phyloP scores from a whole-genome alignment of 2,329 filamentous ascomycete genomes.

The Calonectria montana region DNA sequence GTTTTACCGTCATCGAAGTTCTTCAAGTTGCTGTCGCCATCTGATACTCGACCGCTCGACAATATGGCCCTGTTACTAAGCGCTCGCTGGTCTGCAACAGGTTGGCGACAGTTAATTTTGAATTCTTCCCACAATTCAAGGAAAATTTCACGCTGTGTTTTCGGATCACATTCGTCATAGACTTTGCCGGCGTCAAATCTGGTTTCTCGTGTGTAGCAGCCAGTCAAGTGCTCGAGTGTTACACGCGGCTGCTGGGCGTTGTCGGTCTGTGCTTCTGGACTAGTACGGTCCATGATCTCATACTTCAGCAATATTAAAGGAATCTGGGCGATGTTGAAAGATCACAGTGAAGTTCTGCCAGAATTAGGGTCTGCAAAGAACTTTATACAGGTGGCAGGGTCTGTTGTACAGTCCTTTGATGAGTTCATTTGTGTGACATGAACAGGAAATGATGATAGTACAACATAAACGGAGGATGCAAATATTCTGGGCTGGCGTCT shows the following conservation, averaged over 20 bases:
- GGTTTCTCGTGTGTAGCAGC: too few relatives aligned
- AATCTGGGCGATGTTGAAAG: not conserved
- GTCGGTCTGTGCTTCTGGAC: not conserved
- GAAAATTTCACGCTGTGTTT: not conserved
- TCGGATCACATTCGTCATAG: not conserved
- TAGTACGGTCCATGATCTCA: not conserved
- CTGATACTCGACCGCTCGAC: not conserved
- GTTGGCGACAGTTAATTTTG: not conserved
- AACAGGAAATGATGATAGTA: too few relatives aligned
- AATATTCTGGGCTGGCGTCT: too few relatives aligned
- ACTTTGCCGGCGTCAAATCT: not conserved
- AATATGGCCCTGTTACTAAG: not conserved
- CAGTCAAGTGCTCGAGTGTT: too few relatives aligned
- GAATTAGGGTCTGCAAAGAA: too few relatives aligned
- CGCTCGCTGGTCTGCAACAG: not conserved
- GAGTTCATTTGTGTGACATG: too few relatives aligned
- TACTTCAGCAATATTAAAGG: not conserved
- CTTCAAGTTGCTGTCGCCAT: not conserved
- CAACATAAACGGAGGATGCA: too few relatives aligned
- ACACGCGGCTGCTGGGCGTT: too few relatives aligned
- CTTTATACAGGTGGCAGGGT: too few relatives aligned
- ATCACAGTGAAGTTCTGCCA: too few relatives aligned
- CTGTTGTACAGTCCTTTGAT: too few relatives aligned
- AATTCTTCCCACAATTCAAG: not conserved
- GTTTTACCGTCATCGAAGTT: not conserved